These are phyloP conservation scores for Herpetomonas tarakana DNA, from an alignment of 208 protist genomes.

Conservation along the genomic window DNA sequence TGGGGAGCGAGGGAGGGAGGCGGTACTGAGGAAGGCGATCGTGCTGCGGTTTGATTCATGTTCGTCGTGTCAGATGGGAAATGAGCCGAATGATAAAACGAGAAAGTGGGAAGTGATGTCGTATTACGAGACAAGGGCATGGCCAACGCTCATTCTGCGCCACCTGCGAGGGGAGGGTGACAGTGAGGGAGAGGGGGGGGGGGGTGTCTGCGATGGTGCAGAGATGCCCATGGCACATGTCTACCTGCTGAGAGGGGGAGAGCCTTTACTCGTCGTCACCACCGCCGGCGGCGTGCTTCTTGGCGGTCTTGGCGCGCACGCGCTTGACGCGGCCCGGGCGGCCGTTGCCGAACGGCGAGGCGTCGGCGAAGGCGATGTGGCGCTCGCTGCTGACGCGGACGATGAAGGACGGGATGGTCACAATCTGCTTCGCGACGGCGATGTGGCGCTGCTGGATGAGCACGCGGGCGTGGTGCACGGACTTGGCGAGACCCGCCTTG, in stretches of 20 bases:
- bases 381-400: conserved; percentile 98
- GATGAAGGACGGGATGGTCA: conserved; percentile 99
- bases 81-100: too few relatives aligned
- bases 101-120: too few relatives aligned
- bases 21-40: too few relatives aligned
- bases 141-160: too few relatives aligned
- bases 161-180: too few relatives aligned
- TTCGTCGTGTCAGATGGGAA: too few relatives aligned
- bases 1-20: too few relatives aligned
- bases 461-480: conserved; percentile 99
- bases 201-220: too few relatives aligned
- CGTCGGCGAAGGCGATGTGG: conserved; percentile 98
- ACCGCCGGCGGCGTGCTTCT: conserved; percentile 60
- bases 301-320: conserved; percentile 77
- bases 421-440: conserved; percentile 99
- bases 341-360: conserved; percentile 95
- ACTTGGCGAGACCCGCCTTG: conserved; percentile 98
- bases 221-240: too few relatives aligned
- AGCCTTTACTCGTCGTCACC: conserved; percentile 52
- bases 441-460: conserved; percentile 99
- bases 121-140: too few relatives aligned
- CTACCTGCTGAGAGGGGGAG: too few relatives aligned
- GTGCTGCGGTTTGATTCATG: too few relatives aligned
- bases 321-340: conserved; percentile 96
- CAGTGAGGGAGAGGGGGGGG: neutral